A percentile compares a stretch with the other conserved stretches of the same genome.
phyloP scores from a whole-genome alignment of 2,329 filamentous ascomycete genomes.

The Aureobasidium subglaciale region DNA sequence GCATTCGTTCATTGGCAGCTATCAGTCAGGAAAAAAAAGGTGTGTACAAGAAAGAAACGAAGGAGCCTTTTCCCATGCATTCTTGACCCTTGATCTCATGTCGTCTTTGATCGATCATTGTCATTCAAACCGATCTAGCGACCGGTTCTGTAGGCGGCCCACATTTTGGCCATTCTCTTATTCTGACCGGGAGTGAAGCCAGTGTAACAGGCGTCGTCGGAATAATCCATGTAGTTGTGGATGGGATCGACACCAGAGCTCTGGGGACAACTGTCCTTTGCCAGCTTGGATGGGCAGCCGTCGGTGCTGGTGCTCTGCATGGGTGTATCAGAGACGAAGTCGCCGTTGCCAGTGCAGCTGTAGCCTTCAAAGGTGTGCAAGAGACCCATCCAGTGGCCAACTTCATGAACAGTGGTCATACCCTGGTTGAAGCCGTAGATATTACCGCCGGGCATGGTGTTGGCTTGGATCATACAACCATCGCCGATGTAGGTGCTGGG shows the following conservation, averaged over 20 bases:
- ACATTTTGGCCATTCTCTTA: slow-evolving; percentile 46
- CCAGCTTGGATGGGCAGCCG: slow-evolving; percentile 44
- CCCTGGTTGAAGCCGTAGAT: slow-evolving; percentile 44
- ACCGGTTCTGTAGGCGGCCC: slow-evolving; percentile 36
- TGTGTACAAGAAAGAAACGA: slow-evolving; percentile 1
- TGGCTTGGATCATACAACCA: slow-evolving; percentile 52
- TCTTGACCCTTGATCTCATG: background rate
- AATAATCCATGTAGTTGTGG: slow-evolving; percentile 57
- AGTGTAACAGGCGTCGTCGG: slow-evolving; percentile 48
- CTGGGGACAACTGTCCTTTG: slow-evolving; percentile 46
- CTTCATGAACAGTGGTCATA: slow-evolving; percentile 42
- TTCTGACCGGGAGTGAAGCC: slow-evolving; percentile 46
- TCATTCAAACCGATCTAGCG: slow-evolving; percentile 19
- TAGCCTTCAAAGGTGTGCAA: slow-evolving; percentile 43
- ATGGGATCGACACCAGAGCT: slow-evolving; percentile 44
- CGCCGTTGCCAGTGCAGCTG: slow-evolving; percentile 37
- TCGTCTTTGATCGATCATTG: too few species aligned
- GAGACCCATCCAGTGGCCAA: slow-evolving; percentile 42
- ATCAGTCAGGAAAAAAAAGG: background rate
- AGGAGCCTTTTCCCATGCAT: background rate
- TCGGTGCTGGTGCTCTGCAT: slow-evolving; percentile 41
- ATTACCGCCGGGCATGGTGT: slow-evolving; percentile 48
- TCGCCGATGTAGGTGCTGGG: slow-evolving; percentile 42
- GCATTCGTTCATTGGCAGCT: slow-evolving; percentile 8
- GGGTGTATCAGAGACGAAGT: slow-evolving; percentile 40